Evolutionary conservation across 2,329 filamentous ascomycete genomes (phyloP), one percentile per base, ranked within the genome.

Genomic region (Botrytis paeoniae): DNA sequence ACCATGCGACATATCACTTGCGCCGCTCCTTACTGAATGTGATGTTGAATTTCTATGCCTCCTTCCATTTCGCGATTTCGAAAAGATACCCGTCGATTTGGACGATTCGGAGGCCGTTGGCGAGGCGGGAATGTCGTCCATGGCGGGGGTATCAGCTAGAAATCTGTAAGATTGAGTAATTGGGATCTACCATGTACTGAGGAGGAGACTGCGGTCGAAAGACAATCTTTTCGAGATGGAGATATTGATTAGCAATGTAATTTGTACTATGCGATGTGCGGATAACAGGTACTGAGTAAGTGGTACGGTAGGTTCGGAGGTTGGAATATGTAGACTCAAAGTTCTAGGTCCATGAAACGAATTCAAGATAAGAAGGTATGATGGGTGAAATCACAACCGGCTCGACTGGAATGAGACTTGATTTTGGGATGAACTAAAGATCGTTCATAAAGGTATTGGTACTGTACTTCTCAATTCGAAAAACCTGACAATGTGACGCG

Each of bases 11-110:
- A 63, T 68, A 18, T 77, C 77, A 73, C 77, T 78, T 37, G 76
- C 75, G 18, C 73, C 75, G 70, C 79, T 80, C 62, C 74, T 74
- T n/a, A 78, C 64, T 9, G 80, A 80, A 70, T 78, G 76, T 16
- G 77, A 72, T 7, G 71, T 75, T 14, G 79, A 78, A 62, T 77
- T 74, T 69, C 69, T 69, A 20, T 74, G 71, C 69, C 77, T 78
- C 59, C 75, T 77, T 29, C 76, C 72, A 32, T 65, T 73, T 14
- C 77, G 77, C 6, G 69, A 73, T 62, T 79, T 81, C 16, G 78
- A 78, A 60, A 80, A 76, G n/a, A 79, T 73, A 20, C 76, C 73
- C 1, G 75, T 61, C 37, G 75, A 73, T 41, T 75, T 74, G 5
- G 79, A 77, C 51, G 78, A 79, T 63, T 77, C 73, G 14, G 77